Base-by-base conservation (phyloP, 352 stramenopile species). In the Phytophthora pluvialis region DNA sequence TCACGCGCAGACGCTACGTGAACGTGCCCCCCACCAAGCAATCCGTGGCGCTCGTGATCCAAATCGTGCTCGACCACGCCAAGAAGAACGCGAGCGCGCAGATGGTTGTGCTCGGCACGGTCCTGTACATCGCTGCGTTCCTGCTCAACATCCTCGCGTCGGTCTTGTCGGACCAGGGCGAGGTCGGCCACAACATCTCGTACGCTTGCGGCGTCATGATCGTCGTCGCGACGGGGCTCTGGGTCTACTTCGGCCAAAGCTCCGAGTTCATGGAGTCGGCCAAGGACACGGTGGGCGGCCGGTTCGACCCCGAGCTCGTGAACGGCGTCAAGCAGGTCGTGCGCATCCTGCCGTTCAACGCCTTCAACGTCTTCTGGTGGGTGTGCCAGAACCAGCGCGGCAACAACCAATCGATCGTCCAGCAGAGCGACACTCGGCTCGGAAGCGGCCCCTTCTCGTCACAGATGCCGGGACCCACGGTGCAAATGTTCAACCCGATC, bases 361-460 rank as follows among this genome's bases (percentile, higher is more conserved):
- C 78, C 5, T 90, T 82, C 67, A 87, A 70, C 16, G 74, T 90
- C 48, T 75, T 90, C 50, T 90, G 77, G 71, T 71, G 81, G 43
- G 72, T 76, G 10, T 77, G 71, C 16, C 81, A 88, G 59, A 80
- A 88, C 66, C 81, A 90, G 62, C 73, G 70, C 5, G 78, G 72
- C 62, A 90, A 90, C 72, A 86, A 86, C 67, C 81, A 88, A 56
- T 70, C 75, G 10, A 90, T 90, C 64, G 78, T 80, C 1, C 78
- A 90, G 60, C 81, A 90, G 59, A 83, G 70, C 25, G 81, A 90
- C 48, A 64, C 81, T 35, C 81, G 81, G 26, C 72, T 81, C 42
- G 71, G 58, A 39, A 73, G 54, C 25, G 71, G 56, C 0, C 57
- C 57, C 1, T 61, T 81, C 48, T 67, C 73, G 43, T 67, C 32